These are phyloP conservation scores for Hibiscus mutabilis DNA, from an alignment of 345 rosid species.

Conservation along the genomic window DNA sequence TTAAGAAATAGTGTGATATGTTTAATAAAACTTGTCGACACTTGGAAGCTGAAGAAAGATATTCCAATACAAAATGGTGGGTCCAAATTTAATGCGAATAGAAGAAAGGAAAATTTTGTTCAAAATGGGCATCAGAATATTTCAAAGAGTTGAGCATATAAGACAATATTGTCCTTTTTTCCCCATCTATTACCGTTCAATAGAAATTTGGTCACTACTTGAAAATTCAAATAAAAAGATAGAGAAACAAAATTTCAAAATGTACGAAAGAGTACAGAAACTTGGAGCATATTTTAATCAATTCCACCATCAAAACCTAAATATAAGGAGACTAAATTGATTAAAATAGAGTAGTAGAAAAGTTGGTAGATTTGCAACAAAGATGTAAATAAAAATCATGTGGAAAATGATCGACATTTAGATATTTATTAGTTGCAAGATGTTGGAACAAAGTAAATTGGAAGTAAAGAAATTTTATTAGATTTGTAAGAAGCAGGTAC, in stretches of 20 bases:
- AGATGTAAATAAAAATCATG: neutral
- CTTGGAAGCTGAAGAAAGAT: neutral
- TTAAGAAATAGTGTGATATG: neutral
- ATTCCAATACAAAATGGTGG: neutral
- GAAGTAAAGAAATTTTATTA: slow-evolving; percentile 2
- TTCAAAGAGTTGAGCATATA: neutral
- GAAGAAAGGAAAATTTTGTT: neutral
- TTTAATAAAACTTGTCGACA: neutral
- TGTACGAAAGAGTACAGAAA: too few relatives aligned
- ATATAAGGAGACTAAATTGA: neutral
- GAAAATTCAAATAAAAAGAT: too few relatives aligned
- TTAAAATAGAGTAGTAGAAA: neutral
- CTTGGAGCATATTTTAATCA: too few relatives aligned
- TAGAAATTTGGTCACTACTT: too few relatives aligned
- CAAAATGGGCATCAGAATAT: neutral
- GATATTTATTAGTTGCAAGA: neutral
- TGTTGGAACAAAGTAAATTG: neutral
- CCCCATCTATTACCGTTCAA: too few relatives aligned
- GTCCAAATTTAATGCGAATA: neutral
- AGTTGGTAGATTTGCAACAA: neutral
- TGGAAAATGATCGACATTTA: neutral
- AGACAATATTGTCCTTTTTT: neutral
- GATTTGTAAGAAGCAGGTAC: neutral
- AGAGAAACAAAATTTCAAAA: too few relatives aligned
- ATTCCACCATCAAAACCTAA: too few relatives aligned